Conservation (phyloP, 305 asterid species). For the Withania somnifera region DNA sequence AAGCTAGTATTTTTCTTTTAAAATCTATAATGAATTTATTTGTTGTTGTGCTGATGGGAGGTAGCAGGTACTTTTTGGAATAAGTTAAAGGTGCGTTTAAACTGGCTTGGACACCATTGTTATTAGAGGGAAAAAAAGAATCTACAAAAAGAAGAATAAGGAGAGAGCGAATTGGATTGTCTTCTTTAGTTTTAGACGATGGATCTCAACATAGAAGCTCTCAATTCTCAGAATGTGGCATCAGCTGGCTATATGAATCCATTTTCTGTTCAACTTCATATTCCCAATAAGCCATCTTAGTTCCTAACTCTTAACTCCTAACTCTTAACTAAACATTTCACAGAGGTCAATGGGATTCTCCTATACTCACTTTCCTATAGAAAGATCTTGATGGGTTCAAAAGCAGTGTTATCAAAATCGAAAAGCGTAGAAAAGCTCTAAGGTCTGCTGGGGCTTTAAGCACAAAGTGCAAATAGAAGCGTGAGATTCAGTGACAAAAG, state of each 20-base stretch:
- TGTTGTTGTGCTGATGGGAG: neutral
- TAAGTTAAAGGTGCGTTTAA: neutral
- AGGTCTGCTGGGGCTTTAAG: too few species aligned
- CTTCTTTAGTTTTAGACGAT: neutral
- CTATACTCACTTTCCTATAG: neutral
- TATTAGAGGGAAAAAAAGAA: neutral
- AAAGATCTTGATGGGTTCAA: neutral
- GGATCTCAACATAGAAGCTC: neutral
- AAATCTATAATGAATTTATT: neutral
- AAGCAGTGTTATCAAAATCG: too few species aligned
- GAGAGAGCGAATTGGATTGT: neutral
- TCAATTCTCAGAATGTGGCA: neutral
- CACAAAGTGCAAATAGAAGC: too few species aligned
- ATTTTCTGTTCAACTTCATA: neutral
- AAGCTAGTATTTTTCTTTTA: neutral
- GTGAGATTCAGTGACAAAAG: too few species aligned
- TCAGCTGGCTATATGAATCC: neutral
- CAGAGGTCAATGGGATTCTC: neutral
- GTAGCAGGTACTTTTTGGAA: neutral
- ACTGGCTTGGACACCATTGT: neutral
- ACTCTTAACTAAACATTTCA: neutral
- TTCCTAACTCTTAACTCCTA: neutral
- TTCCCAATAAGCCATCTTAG: neutral
- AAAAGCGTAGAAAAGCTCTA: too few species aligned
- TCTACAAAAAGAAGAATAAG: neutral